Conservation (phyloP, 768 basidiomycete genomes). For the Tylopilus cervinicoccineus region DNA sequence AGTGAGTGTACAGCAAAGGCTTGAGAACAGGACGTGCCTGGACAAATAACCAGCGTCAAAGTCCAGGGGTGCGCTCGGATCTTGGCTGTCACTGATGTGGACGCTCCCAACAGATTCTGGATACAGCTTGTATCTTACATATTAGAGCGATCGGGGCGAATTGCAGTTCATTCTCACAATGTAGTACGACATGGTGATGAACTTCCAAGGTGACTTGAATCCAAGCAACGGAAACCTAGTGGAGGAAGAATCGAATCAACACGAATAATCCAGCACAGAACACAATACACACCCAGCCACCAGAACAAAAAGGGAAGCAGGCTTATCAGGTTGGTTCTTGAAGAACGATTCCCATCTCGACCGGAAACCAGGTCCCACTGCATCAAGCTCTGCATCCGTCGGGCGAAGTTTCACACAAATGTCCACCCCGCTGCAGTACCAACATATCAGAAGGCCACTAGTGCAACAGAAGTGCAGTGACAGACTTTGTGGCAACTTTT, state of each 20-base stretch:
- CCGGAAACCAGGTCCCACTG: background rate
- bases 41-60: slow-evolving; percentile 45
- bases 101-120: slow-evolving; percentile 45
- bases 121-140: slow-evolving; percentile 37
- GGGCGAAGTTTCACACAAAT: slow-evolving; percentile 56
- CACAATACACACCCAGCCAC: too few species aligned
- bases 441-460: background rate
- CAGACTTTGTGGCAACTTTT: background rate
- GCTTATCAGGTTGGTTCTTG: too few species aligned
- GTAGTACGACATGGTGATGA: too few species aligned
- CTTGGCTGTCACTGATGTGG: slow-evolving; percentile 41
- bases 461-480: background rate
- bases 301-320: too few species aligned
- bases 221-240: too few species aligned
- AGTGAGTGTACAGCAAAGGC: background rate
- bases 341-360: too few species aligned
- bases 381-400: slow-evolving; percentile 40
- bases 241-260: too few species aligned
- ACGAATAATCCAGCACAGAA: too few species aligned
- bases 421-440: slow-evolving; percentile 23
- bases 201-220: too few species aligned
- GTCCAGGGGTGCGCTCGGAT: slow-evolving; percentile 38
- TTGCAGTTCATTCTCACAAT: background rate
- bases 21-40: slow-evolving; percentile 31
- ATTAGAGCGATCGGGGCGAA: too few species aligned